phyloP scores from a whole-genome alignment of 106 monocot species.

The Vanilla planifolia region DNA sequence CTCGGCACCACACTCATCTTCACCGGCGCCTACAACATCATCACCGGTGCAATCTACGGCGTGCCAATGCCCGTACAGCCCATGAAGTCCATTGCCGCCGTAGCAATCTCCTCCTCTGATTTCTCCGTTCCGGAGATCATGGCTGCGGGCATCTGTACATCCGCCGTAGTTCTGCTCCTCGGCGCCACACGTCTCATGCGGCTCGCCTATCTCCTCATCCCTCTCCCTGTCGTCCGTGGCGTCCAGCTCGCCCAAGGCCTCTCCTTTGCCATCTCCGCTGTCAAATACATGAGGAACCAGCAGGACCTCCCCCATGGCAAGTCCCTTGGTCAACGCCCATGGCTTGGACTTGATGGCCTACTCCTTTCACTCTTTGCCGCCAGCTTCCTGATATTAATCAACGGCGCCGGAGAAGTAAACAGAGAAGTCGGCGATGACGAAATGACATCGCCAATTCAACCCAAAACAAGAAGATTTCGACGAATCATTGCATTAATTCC shows the following conservation, averaged over 20 bases:
- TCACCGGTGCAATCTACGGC: slow-evolving; percentile 80
- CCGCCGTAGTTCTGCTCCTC: slow-evolving; percentile 62
- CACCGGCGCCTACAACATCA: slow-evolving; percentile 86
- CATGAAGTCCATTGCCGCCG: slow-evolving; percentile 98
- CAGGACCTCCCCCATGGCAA: slow-evolving; percentile 58
- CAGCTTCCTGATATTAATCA: slow-evolving; percentile 57
- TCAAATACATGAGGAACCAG: slow-evolving; percentile 11
- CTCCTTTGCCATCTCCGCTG: slow-evolving; percentile 21
- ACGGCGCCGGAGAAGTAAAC: slow-evolving; percentile 48
- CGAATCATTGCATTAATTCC: slow-evolving; percentile 19
- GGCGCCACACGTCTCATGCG: slow-evolving; percentile 91
- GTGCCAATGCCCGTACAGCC: slow-evolving; percentile 99
- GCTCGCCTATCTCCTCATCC: slow-evolving; percentile 65
- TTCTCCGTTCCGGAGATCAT: slow-evolving; percentile 83
- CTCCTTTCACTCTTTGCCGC: slow-evolving; percentile 71
- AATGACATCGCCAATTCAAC: background rate
- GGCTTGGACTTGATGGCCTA: slow-evolving; percentile 83
- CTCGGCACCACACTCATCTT: slow-evolving; percentile 93
- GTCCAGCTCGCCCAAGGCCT: slow-evolving; percentile 86
- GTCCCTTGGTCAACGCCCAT: slow-evolving; percentile 38
- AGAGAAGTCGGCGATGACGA: slow-evolving; percentile 1
- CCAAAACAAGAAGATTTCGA: background rate
- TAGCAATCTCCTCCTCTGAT: slow-evolving; percentile 60
- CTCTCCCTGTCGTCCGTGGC: slow-evolving; percentile 94
- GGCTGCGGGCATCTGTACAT: slow-evolving; percentile 78